Conservation (phyloP, 352 stramenopile species). For the Detonula confervacea region DNA sequence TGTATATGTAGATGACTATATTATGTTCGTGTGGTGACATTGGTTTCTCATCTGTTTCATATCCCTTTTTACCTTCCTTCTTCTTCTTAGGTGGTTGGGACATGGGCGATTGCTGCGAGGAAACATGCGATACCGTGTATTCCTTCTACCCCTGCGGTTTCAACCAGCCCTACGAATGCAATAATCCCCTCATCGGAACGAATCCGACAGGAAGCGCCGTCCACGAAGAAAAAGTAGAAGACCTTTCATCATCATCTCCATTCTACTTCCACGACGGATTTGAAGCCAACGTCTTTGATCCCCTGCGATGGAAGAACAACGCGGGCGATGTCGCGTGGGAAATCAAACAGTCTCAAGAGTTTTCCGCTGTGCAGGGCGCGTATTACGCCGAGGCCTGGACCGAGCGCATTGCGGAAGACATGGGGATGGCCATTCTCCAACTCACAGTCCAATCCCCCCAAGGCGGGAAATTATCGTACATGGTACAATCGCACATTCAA, state of each 20-base stretch:
- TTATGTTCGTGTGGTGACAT: background rate
- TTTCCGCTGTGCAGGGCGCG: background rate
- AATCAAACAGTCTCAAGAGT: background rate
- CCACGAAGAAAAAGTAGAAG: background rate
- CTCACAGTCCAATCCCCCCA: background rate
- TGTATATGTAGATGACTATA: background rate
- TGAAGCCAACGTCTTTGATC: constrained; percentile 15
- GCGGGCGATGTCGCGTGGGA: constrained; percentile 14
- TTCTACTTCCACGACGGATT: constrained; percentile 23
- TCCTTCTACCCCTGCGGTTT: constrained; percentile 54
- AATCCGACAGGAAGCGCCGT: background rate
- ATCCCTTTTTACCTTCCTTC: background rate
- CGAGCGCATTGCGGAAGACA: background rate
- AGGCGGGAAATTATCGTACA: constrained; percentile 13
- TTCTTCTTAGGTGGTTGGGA: constrained; percentile 15
- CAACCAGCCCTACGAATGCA: constrained; percentile 52
- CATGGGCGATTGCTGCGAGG: constrained; percentile 34
- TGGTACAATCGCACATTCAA: constrained; percentile 18
- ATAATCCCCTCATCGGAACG: constrained; percentile 22
- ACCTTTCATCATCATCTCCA: too few relatives aligned
- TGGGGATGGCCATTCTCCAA: constrained; percentile 1
- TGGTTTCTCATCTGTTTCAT: constrained; percentile 6
- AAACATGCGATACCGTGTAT: constrained; percentile 46
- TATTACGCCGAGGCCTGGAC: constrained; percentile 10
- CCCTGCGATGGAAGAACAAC: background rate